Base-by-base conservation (phyloP, 768 basidiomycete genomes). In the Psilocybe azurescens region DNA sequence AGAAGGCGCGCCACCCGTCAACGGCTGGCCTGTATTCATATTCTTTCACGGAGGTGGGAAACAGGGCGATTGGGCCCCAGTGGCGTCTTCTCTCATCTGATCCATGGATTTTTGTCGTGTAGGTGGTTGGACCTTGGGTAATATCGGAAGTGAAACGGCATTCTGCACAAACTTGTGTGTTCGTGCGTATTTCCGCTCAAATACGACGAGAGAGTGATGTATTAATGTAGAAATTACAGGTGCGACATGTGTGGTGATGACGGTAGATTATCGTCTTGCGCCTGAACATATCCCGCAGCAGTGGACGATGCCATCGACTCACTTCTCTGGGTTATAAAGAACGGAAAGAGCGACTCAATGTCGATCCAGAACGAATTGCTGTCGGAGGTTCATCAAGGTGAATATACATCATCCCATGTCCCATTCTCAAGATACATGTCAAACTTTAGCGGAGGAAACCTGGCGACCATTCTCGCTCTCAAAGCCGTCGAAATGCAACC, bases 81-180 rank as follows among this genome's bases (percentile, higher is more conserved):
- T n/a, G n/a, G n/a, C n/a, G n/a, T n/a, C n/a, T n/a, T n/a, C n/a
- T 39, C 20, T 8, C 11, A 59, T 30, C 18, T 33, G 8, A 9
- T 20, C 47, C 3, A 56, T 5, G 50, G 9, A 51, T 14, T 13
- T 52, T 32, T 33, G 5, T 14, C 30, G 16, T 20, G 5, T 65
- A 89, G 90, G 91, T 46, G 91, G 91, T 38, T 91, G 91, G 91
- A 90, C 89, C 0, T 77, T 92, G 1, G 91, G 91, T 0, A 86
- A 78, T 58, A 88, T 90, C 65, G 69, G 70, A 24, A 83, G 83
- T 28, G 87, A 88, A 61, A 83, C 81, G 18, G 75, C 84, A 5
- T 89, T 93, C 66, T 78, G 81, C 39, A 86, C 86, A 1, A 84
- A 83, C 54, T 82, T 88, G 80, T 85, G 83, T 74, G 79, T 82